Evolutionary conservation across 179 eudicot species (phyloP), one percentile per base, ranked within the genome.

Genomic region (Pouteria campechiana): DNA sequence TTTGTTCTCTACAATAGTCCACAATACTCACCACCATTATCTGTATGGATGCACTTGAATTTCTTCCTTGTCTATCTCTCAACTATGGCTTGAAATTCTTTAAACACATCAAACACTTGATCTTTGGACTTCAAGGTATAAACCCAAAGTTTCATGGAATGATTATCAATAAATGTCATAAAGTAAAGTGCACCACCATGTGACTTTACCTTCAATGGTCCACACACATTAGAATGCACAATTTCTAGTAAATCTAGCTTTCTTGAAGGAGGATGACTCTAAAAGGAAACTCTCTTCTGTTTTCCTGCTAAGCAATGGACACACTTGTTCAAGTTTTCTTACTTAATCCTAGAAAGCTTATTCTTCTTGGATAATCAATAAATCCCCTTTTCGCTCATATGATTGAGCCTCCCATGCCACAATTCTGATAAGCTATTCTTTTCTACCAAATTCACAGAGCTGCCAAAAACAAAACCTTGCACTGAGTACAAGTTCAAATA

Each of bases 351-450:
- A 1, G 45, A 25, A 0, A 60, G 17, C 24, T 9, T 1, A 32
- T 38, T 52, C 25, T 39, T 60, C 38, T 39, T 60, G 1, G 23
- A 7, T 12, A 52, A 21, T 7, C 12, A 44, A 16, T 10, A 25
- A 5, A 37, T 28, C 3, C 56, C 50, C n/a, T 49, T 58, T 23
- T 48, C 63, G 43, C 63, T 58, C 44, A 58, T 58, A 39, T 58
- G 64, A 6, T 41, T 11, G 7, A 57, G 55, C 32, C 41, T 36
- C 18, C 20, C 43, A 34, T 43, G 33, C 50, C 51, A 49, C 3
- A 58, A 21, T 3, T 50, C 10, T 7, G 48, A 0, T 32, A 12
- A 14, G 35, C 25, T 15, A 35, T 25, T 0, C 1, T 13, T 5
- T 17, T 24, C 1, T 14, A 2, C 10, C 21, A 15, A 19, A 36